phyloP scores from a whole-genome alignment of 75 land plant genomes.

The Pinus tabuliformis region DNA sequence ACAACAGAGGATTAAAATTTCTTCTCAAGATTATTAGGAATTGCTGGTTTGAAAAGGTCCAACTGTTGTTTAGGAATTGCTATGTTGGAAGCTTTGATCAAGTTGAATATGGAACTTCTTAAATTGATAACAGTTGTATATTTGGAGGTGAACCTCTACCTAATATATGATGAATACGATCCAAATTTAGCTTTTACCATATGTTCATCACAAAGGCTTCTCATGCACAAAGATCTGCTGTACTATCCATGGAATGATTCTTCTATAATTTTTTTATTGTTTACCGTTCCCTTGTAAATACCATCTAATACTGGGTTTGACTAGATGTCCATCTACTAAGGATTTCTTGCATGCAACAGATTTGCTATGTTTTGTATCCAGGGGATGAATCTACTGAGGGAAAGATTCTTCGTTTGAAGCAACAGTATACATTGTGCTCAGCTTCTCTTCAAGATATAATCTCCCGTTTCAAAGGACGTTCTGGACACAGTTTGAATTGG shows the following conservation, averaged over 20 bases:
- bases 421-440: constrained; percentile 94
- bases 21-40: neutral
- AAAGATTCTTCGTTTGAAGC: constrained; percentile 88
- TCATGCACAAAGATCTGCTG: no score
- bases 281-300: neutral
- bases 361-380: constrained; percentile 89
- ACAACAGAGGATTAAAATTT: neutral
- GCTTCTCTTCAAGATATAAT: constrained; percentile 98
- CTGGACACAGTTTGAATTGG: constrained; percentile 66
- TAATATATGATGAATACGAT: neutral
- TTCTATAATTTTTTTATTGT: neutral
- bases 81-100: neutral
- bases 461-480: constrained; percentile 83
- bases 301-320: neutral
- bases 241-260: no score
- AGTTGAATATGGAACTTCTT: neutral
- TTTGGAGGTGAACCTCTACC: neutral
- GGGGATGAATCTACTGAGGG: constrained; percentile 93
- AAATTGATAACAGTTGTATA: neutral
- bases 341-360: constrained; percentile 38
- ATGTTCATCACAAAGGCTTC: neutral
- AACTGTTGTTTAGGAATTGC: neutral
- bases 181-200: neutral
- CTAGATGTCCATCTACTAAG: neutral
- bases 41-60: neutral